A percentile compares a stretch with the other conserved stretches of the same genome.
Conservation (phyloP, 2,329 filamentous ascomycete species). For the Leptodontidium sp. region DNA sequence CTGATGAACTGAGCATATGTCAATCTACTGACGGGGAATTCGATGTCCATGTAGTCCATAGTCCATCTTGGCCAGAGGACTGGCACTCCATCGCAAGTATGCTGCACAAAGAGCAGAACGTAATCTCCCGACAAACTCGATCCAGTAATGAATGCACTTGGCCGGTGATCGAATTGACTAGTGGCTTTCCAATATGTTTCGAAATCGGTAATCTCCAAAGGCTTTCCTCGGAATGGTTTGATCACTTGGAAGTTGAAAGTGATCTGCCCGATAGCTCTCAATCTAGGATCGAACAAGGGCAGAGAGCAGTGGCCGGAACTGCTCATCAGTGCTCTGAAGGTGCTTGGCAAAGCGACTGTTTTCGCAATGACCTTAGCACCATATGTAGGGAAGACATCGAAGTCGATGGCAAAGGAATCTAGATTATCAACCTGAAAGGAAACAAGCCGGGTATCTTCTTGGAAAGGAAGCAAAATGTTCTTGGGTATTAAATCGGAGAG, state of each 20-base stretch:
- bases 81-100: constrained; percentile 86
- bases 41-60: constrained; percentile 76
- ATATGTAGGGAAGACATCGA: constrained; percentile 97
- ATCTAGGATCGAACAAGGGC: constrained; percentile 89
- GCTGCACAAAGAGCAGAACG: constrained; percentile 87
- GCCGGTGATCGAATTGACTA: constrained; percentile 86
- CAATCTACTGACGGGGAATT: constrained; percentile 83
- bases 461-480: constrained; percentile 93
- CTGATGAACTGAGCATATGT: constrained; percentile 75
- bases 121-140: constrained; percentile 97
- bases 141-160: constrained; percentile 88
- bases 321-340: constrained; percentile 79
- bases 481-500: constrained; percentile 94
- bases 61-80: constrained; percentile 90
- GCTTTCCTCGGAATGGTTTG: constrained; percentile 91
- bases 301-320: constrained; percentile 84
- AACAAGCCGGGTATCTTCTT: constrained; percentile 92
- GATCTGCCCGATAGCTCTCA: constrained; percentile 92
- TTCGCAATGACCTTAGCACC: constrained; percentile 97
- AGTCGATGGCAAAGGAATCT: constrained; percentile 92
- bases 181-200: constrained; percentile 99
- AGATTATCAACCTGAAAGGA: constrained; percentile 97
- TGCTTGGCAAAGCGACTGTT: constrained; percentile 87
- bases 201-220: constrained; percentile 96
- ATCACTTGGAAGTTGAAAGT: constrained; percentile 96